Base-by-base conservation (phyloP, 2,329 filamentous ascomycete species). In the Fusarium sp. region DNA sequence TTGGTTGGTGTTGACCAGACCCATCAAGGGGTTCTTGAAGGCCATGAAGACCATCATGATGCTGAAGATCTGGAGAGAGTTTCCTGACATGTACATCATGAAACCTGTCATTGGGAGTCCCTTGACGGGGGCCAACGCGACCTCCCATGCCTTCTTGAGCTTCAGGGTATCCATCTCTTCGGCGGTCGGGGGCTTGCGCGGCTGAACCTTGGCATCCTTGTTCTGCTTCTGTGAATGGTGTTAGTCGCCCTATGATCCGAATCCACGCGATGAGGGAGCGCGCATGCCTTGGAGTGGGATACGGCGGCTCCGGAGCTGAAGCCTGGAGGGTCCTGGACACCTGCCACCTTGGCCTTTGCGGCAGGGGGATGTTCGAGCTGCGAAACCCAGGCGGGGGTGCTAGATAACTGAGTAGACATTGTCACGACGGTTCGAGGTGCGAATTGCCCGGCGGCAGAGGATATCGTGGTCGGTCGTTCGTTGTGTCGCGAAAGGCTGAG, bases 11-110 rank as follows among this genome's bases (percentile, higher is more conserved):
- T 84, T 88, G 65, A 97, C 81, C 49, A 98, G 83, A 33, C 94
- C 96, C 80, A 93, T 88, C 65, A 99, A 86, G 9, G 96, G 96
- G 72, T 92, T 96, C 85, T 98, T 98, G 86, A 99, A 99, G 49
- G 97, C 90, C 91, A 97, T 98, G 76, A 95, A 94, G 16, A 98
- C 95, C 94, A 98, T 99, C 93, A 98, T 98, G 81, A 99, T 98
- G 81, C 92, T 96, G 84, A 99, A 99, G 72, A 99, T 98, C 79
- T 99, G 96, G 50, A 99, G 88, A 67, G 93, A 93, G 83, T 98
- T 99, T 76, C 96, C 96, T 31, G 95, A 96, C 96, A 99, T 99
- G 86, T 99, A 99, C 93, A 98, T 98, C 90, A 97, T 97, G 79
- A 99, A 95, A 69, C 91, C 94, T 62, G 96, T 98, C 96, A 99